Percentiles rank a stretch among this genome's conserved stretches.
These are phyloP conservation scores for Cystoisospora suis DNA, from an alignment of 169 alveolate species.

Conservation along the genomic window DNA sequence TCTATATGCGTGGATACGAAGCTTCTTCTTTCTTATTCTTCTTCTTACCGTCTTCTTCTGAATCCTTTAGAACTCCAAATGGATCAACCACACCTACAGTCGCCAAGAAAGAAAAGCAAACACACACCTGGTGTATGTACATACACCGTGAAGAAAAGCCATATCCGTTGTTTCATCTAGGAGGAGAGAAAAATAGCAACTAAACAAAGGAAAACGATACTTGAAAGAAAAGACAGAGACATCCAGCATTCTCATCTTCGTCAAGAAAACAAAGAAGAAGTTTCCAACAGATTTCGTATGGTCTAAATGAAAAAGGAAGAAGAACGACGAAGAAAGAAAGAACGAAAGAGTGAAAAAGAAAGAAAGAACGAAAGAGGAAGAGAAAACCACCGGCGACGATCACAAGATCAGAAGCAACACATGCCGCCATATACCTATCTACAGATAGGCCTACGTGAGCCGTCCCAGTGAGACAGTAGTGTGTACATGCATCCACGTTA, in stretches of 20 bases:
- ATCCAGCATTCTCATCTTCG: no score
- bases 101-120: neutral
- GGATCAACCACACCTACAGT: neutral
- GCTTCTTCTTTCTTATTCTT: no score
- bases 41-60: neutral
- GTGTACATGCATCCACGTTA: neutral
- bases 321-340: neutral
- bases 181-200: neutral
- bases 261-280: neutral
- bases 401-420: neutral
- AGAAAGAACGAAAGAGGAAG: neutral
- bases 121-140: no score
- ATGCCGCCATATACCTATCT: neutral
- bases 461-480: neutral
- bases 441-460: neutral
- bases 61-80: neutral
- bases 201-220: neutral
- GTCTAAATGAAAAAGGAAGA: no score
- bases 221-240: neutral
- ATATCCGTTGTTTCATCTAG: neutral
- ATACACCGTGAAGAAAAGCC: neutral
- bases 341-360: neutral
- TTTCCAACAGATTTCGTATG: neutral
- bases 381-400: neutral
- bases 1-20: no score